These are phyloP conservation scores for Blastocystis sp. DNA, from an alignment of 352 stramenopile species.

Conservation along the genomic window DNA sequence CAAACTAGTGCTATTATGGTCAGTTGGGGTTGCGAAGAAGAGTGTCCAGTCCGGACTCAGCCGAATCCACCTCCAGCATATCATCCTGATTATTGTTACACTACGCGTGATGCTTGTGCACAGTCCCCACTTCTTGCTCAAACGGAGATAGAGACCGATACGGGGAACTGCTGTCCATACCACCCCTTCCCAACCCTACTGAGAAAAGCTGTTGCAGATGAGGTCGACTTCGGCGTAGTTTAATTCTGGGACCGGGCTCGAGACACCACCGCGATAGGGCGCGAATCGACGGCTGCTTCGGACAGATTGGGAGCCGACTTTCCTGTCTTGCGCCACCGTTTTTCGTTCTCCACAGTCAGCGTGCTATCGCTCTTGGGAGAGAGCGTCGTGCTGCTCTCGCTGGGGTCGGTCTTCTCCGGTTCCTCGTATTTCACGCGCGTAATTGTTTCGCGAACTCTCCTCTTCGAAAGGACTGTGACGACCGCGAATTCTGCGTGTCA, in stretches of 20 bases:
- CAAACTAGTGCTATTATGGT: not conserved
- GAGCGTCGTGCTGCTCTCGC: constrained; percentile 1
- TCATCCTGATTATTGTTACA: constrained; percentile 60
- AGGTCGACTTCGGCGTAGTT: not conserved
- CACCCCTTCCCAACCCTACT: not conserved
- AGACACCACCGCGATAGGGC: not conserved
- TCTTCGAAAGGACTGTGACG: not conserved
- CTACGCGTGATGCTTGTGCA: not conserved
- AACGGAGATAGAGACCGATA: constrained; percentile 4
- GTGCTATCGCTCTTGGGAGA: not conserved
- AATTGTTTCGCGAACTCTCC: constrained; percentile 53
- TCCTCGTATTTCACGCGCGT: not conserved
- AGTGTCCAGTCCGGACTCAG: not conserved
- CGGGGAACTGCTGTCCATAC: not conserved
- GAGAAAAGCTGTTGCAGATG: not conserved
- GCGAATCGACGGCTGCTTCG: too few relatives aligned
- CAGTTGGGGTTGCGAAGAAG: not conserved
- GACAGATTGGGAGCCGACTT: not conserved
- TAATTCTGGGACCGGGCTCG: not conserved
- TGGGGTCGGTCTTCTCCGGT: constrained; percentile 15
- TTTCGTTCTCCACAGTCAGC: not conserved
- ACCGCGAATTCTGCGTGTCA: not conserved
- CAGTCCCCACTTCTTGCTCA: constrained; percentile 25
- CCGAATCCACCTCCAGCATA: constrained; percentile 7
- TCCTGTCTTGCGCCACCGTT: too few relatives aligned